phyloP scores from a whole-genome alignment of 257 asterid genomes.

The Solanum infundibuliforme region DNA sequence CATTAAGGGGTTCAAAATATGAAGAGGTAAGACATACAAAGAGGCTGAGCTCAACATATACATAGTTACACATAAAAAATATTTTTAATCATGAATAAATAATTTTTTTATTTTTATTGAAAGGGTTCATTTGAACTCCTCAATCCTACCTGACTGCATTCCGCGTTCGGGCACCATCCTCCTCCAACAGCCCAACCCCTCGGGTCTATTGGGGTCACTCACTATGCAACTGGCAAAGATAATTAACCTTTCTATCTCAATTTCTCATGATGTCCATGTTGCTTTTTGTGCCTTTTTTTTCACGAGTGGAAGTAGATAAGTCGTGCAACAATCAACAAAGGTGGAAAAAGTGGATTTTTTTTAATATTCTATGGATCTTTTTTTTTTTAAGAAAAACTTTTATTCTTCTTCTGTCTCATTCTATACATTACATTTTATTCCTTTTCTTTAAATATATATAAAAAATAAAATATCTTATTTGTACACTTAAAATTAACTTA shows the following conservation, averaged over 20 bases:
- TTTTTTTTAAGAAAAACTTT: too few relatives aligned
- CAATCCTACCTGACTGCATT: not conserved
- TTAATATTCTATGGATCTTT: not conserved
- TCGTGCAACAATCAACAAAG: not conserved
- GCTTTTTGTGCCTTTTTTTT: not conserved
- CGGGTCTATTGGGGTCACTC: not conserved
- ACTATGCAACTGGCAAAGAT: not conserved
- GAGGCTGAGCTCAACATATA: not conserved
- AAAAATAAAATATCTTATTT: not conserved
- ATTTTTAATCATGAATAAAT: too few relatives aligned
- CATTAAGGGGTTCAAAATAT: too few relatives aligned
- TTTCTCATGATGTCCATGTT: not conserved
- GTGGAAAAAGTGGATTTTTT: not conserved
- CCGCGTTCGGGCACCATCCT: not conserved
- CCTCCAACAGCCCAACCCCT: not conserved
- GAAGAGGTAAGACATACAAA: too few relatives aligned
- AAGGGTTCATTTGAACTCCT: not conserved
- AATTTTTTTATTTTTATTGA: accelerated
- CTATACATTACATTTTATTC: not conserved
- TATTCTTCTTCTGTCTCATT: not conserved
- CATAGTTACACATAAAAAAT: too few relatives aligned
- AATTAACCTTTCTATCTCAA: not conserved
- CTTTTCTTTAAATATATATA: too few relatives aligned
- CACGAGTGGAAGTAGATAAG: not conserved
- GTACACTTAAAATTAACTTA: not conserved